phyloP scores from a whole-genome alignment of 2,329 filamentous ascomycete genomes.

The Calonectria multiphialidica region DNA sequence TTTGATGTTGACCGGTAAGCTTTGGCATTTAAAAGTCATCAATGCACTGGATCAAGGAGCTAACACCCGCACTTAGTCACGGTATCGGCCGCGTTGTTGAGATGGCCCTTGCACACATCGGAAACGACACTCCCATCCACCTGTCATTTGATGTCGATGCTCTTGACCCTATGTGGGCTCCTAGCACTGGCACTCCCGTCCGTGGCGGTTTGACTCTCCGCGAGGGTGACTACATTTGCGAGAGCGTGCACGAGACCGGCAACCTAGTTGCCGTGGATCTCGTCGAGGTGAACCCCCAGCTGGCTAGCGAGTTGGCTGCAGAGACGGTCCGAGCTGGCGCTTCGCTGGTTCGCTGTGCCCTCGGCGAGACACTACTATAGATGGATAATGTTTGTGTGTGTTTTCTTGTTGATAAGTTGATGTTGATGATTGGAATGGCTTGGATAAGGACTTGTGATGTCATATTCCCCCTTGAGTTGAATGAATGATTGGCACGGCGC shows the following conservation, averaged over 20 bases:
- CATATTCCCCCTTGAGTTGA: slow-evolving; percentile 42
- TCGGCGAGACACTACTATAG: slow-evolving; percentile 90
- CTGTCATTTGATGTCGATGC: slow-evolving; percentile 98
- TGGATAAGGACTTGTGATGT: slow-evolving; percentile 35
- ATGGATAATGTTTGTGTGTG: neutral
- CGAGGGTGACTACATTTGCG: slow-evolving; percentile 97
- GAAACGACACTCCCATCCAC: slow-evolving; percentile 94
- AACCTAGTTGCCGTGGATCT: slow-evolving; percentile 84
- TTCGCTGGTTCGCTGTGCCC: slow-evolving; percentile 89
- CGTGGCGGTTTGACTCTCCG: slow-evolving; percentile 92
- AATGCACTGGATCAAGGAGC: neutral
- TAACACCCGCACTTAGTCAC: slow-evolving; percentile 64
- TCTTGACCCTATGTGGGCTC: slow-evolving; percentile 95
- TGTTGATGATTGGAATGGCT: slow-evolving; percentile 22
- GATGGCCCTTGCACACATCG: slow-evolving; percentile 97
- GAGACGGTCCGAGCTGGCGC: slow-evolving; percentile 94
- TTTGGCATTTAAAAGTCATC: neutral
- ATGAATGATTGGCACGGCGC: slow-evolving; percentile 40
- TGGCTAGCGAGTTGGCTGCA: slow-evolving; percentile 76
- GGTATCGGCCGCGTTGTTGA: slow-evolving; percentile 97
- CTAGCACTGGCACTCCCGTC: slow-evolving; percentile 94
- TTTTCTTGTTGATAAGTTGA: neutral
- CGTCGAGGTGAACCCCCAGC: slow-evolving; percentile 83
- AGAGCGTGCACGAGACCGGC: slow-evolving; percentile 84
- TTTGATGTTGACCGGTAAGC: slow-evolving; percentile 91